Percentiles rank a stretch among this genome's conserved stretches.
phyloP scores from a whole-genome alignment of 1,284 basidiomycete genomes.

The Papiliotrema fonsecae region DNA sequence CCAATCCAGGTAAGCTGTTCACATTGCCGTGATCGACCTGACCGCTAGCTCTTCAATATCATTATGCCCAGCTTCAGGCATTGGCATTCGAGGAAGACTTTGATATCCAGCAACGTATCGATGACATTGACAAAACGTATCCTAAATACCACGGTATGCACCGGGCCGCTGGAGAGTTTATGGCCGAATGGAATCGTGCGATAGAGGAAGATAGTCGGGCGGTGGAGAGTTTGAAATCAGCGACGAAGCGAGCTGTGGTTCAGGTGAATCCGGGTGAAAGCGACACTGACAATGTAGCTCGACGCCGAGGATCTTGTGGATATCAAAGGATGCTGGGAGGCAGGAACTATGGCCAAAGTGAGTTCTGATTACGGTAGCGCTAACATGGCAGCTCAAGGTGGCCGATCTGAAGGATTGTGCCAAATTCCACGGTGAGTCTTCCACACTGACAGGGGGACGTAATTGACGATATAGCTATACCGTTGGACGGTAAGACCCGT shows the following conservation, averaged over 20 bases:
- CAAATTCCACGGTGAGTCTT: slow-evolving; percentile 31
- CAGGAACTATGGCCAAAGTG: slow-evolving; percentile 62
- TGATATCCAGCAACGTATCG: slow-evolving; percentile 60
- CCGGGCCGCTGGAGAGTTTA: slow-evolving; percentile 70
- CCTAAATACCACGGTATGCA: slow-evolving; percentile 76
- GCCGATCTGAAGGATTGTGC: slow-evolving; percentile 64
- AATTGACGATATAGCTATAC: slow-evolving; percentile 21
- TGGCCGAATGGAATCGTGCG: slow-evolving; percentile 68
- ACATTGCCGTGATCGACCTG: slow-evolving; percentile 33
- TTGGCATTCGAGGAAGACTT: slow-evolving; percentile 85
- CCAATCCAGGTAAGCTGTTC: slow-evolving; percentile 74
- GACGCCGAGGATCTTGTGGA: slow-evolving; percentile 63
- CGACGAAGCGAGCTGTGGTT: slow-evolving; percentile 17
- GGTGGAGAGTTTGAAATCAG: slow-evolving; percentile 30
- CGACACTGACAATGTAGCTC: slow-evolving; percentile 47
- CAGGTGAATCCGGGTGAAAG: not conserved
- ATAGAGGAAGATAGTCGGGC: slow-evolving; percentile 62
- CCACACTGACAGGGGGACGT: not conserved
- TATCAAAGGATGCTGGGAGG: slow-evolving; percentile 60
- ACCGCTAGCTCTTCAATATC: slow-evolving; percentile 60
- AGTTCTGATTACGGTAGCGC: slow-evolving; percentile 20
- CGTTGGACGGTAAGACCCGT: slow-evolving; percentile 25
- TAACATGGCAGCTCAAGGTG: slow-evolving; percentile 64
- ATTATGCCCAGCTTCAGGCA: slow-evolving; percentile 85
- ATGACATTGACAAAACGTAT: slow-evolving; percentile 61